A percentile compares a stretch with the other conserved stretches of the same genome.
Conservation (phyloP, 495 filamentous ascomycete genomes). For the Penicillium dipodomyicola region DNA sequence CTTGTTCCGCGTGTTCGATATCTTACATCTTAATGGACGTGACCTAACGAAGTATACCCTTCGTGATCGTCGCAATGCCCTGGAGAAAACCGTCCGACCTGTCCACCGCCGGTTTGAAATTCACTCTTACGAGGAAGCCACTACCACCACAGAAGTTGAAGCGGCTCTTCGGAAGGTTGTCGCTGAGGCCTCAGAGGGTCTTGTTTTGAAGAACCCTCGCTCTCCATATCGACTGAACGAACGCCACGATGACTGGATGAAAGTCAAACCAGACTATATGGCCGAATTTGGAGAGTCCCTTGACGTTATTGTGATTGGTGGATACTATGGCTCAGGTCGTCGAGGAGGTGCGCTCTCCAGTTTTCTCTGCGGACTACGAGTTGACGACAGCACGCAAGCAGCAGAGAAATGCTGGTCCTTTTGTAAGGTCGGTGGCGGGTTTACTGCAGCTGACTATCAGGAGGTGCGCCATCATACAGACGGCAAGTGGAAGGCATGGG, state of each 20-base stretch:
- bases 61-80: constrained; percentile 73
- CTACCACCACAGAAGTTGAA: constrained; percentile 69
- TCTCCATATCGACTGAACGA: constrained; percentile 85
- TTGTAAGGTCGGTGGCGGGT: constrained; percentile 93
- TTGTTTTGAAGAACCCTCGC: constrained; percentile 91
- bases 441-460: constrained; percentile 80
- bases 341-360: constrained; percentile 80
- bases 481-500: constrained; percentile 88
- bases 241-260: constrained; percentile 96
- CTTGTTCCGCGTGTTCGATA: constrained; percentile 83
- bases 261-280: constrained; percentile 99
- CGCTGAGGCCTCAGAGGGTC: constrained; percentile 81
- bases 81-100: constrained; percentile 62
- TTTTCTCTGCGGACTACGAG: constrained; percentile 82
- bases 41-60: constrained; percentile 79
- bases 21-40: constrained; percentile 80
- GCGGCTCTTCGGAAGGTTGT: constrained; percentile 76
- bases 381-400: constrained; percentile 59
- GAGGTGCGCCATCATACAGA: constrained; percentile 80
- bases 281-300: constrained; percentile 91
- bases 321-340: constrained; percentile 85
- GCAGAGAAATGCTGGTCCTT: constrained; percentile 81
- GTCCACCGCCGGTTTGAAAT: constrained; percentile 78
- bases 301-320: constrained; percentile 85
- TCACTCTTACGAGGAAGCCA: constrained; percentile 68